Percentiles rank a stretch among this genome's conserved stretches.
Evolutionary conservation across 2,329 filamentous ascomycete species (phyloP).

Genomic region (Emericellopsis atlantica): DNA sequence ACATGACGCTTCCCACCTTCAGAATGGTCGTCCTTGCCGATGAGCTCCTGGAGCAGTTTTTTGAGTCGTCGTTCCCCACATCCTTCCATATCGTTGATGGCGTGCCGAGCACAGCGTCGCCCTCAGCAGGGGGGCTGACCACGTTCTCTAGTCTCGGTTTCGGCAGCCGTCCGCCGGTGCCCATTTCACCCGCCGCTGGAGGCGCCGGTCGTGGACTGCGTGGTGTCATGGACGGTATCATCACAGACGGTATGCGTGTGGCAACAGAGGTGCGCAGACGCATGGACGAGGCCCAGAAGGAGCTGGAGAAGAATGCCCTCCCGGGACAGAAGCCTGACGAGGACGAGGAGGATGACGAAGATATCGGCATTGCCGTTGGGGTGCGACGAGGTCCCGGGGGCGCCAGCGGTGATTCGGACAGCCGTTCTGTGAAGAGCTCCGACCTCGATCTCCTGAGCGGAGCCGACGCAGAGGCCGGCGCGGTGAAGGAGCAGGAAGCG

Average conservation of each 20-base stretch:
- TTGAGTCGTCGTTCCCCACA: constrained; percentile 87
- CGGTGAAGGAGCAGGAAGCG: constrained; percentile 17
- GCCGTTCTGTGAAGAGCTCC: constrained; percentile 50
- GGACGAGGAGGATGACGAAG: constrained; percentile 56
- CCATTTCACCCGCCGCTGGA: constrained; percentile 26
- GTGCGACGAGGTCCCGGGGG: constrained; percentile 19
- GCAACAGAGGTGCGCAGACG: constrained; percentile 81
- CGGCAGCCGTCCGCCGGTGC: constrained; percentile 23
- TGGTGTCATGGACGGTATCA: constrained; percentile 92
- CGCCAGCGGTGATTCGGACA: constrained; percentile 40
- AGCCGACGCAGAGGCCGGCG: constrained; percentile 57
- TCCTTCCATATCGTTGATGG: constrained; percentile 80
- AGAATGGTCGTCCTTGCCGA: constrained; percentile 97
- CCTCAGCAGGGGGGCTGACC: constrained; percentile 48
- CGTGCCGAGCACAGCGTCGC: constrained; percentile 18
- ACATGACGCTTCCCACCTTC: constrained; percentile 95
- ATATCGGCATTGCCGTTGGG: constrained; percentile 28
- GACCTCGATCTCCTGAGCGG: constrained; percentile 63
- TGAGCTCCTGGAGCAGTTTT: constrained; percentile 91
- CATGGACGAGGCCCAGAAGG: constrained; percentile 91
- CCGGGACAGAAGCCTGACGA: constrained; percentile 53
- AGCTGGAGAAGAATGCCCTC: constrained; percentile 74
- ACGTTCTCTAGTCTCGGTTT: constrained; percentile 69
- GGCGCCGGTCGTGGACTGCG: constrained; percentile 61
- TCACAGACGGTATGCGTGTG: constrained; percentile 93